A percentile compares a stretch with the other conserved stretches of the same genome.
Evolutionary conservation across 495 filamentous ascomycete genomes (phyloP).

Genomic region (Aspergillus campestris): DNA sequence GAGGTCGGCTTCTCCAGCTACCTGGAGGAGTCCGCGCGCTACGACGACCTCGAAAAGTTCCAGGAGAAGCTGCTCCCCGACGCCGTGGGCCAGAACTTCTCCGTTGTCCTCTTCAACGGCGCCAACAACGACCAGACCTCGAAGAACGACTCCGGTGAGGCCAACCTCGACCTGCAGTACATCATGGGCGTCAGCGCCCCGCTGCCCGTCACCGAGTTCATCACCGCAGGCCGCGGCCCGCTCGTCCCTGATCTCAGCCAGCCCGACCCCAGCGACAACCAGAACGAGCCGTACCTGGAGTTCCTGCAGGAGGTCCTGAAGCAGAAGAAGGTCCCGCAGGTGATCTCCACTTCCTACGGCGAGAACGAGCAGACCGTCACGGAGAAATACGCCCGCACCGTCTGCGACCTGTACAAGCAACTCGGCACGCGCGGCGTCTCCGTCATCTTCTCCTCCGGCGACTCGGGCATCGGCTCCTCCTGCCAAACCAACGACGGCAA

Average conservation of each 20-base stretch:
- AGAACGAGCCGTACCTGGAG: slow-evolving; percentile 70
- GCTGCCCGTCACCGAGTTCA: slow-evolving; percentile 57
- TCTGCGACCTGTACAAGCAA: slow-evolving; percentile 63
- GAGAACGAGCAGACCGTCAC: slow-evolving; percentile 73
- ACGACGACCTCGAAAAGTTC: slow-evolving; percentile 50
- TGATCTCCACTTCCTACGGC: slow-evolving; percentile 73
- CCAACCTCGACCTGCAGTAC: slow-evolving; percentile 71
- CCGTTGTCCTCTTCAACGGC: slow-evolving; percentile 50
- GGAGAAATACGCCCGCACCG: slow-evolving; percentile 51
- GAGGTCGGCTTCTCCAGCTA: slow-evolving; percentile 60
- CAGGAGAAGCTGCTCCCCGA: slow-evolving; percentile 44
- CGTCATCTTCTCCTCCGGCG: slow-evolving; percentile 63
- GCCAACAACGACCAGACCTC: slow-evolving; percentile 45
- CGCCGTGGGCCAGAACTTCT: slow-evolving; percentile 54
- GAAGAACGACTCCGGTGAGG: slow-evolving; percentile 48
- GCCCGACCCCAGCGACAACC: slow-evolving; percentile 43
- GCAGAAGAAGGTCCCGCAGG: slow-evolving; percentile 54
- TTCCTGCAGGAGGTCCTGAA: slow-evolving; percentile 56
- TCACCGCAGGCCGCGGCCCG: slow-evolving; percentile 53
- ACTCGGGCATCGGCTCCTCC: slow-evolving; percentile 58
- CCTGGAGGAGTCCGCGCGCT: slow-evolving; percentile 57
- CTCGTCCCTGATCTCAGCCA: slow-evolving; percentile 55
- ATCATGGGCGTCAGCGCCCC: slow-evolving; percentile 50
- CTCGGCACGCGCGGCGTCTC: slow-evolving; percentile 71
- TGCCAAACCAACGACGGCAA: slow-evolving; percentile 61